phyloP scores from a whole-genome alignment of 225 moss, liverwort and hornwort species.

The Polytrichum formosum region DNA sequence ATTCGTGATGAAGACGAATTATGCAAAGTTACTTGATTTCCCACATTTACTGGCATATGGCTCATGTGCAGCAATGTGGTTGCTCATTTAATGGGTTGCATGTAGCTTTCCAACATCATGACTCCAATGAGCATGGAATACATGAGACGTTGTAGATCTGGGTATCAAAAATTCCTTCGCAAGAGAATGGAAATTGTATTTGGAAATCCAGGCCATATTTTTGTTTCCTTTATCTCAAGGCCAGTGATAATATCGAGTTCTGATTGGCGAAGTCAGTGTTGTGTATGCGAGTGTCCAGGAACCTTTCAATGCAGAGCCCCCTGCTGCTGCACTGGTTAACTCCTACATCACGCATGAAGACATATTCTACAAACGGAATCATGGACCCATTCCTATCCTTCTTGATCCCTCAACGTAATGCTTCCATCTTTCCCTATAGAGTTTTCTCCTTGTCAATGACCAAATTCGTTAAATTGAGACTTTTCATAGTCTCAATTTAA shows the following conservation, averaged over 20 bases:
- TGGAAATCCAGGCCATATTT: background rate
- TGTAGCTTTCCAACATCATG: background rate
- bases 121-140: background rate
- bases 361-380: constrained; percentile 81
- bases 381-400: constrained; percentile 69
- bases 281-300: constrained; percentile 37
- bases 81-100: background rate
- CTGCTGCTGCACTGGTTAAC: constrained; percentile 39
- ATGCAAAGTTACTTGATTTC: too few relatives aligned
- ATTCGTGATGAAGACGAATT: too few relatives aligned
- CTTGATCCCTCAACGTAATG: constrained; percentile 24
- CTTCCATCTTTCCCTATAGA: background rate
- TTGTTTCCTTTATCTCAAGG: constrained; percentile 1
- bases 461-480: too few relatives aligned
- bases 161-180: background rate
- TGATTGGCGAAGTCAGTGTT: background rate
- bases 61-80: too few relatives aligned
- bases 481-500: too few relatives aligned
- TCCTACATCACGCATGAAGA: constrained; percentile 66
- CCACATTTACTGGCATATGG: too few relatives aligned
- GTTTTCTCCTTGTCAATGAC: too few relatives aligned
- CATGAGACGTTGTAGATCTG: background rate
- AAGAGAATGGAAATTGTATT: background rate
- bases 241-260: constrained; percentile 4
- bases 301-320: constrained; percentile 89